A percentile compares a stretch with the other conserved stretches of the same genome.
Conservation (phyloP, 2,329 filamentous ascomycete species). For the Neonectria sp. region DNA sequence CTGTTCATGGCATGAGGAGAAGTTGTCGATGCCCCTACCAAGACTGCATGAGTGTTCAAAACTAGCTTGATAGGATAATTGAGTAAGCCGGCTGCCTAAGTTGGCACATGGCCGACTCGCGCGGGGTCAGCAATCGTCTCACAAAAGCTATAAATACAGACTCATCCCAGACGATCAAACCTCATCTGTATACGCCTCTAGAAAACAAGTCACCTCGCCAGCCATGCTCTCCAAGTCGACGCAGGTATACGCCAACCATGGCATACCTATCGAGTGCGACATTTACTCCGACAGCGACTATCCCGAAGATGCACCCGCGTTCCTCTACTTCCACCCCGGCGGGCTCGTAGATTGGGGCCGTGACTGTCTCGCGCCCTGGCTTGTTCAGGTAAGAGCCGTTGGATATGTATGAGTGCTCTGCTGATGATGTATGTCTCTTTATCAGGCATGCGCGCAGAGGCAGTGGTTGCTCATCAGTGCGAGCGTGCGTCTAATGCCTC, state of each 20-base stretch:
- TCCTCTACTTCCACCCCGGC: slow-evolving; percentile 57
- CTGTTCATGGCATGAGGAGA: too few species aligned
- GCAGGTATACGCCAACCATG: slow-evolving; percentile 49
- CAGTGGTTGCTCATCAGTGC: slow-evolving; percentile 54
- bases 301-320: slow-evolving; percentile 45
- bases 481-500: slow-evolving; percentile 55
- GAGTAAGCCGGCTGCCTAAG: slow-evolving; percentile 23
- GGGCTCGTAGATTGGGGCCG: slow-evolving; percentile 52
- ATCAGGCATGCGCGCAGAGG: slow-evolving; percentile 48
- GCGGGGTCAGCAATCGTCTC: slow-evolving; percentile 8
- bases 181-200: neutral
- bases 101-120: neutral
- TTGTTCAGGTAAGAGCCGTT: slow-evolving; percentile 50
- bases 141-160: slow-evolving; percentile 11
- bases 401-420: neutral
- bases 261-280: slow-evolving; percentile 54
- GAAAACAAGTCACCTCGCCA: neutral
- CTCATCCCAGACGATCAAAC: neutral
- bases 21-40: too few species aligned
- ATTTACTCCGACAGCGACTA: slow-evolving; percentile 49
- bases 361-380: slow-evolving; percentile 53
- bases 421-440: neutral
- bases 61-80: slow-evolving; percentile 17
- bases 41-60: neutral
- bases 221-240: slow-evolving; percentile 49